A percentile compares a stretch with the other conserved stretches of the same genome.
Evolutionary conservation across 2,329 filamentous ascomycete species (phyloP).

Genomic region (Penicillium sp.): DNA sequence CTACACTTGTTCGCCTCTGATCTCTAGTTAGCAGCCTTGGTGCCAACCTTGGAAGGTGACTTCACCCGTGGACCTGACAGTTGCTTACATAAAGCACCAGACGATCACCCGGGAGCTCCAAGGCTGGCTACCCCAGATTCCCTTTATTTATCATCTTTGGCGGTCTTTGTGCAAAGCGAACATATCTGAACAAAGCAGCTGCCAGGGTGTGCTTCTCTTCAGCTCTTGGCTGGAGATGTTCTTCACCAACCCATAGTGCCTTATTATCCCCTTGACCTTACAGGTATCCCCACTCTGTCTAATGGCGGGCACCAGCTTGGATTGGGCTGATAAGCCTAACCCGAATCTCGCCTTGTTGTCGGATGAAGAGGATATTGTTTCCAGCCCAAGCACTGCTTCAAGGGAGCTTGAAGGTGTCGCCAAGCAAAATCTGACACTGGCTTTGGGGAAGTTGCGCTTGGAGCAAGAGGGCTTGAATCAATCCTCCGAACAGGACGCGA

Average conservation of each 20-base stretch:
- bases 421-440: slow-evolving; percentile 6
- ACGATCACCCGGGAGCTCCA: not conserved
- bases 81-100: not conserved
- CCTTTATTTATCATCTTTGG: not conserved
- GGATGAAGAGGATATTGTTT: slow-evolving; percentile 30
- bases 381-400: slow-evolving; percentile 26
- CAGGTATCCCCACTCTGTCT: slow-evolving; percentile 4
- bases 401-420: slow-evolving; percentile 10
- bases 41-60: too few species aligned
- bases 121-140: slow-evolving; percentile 5
- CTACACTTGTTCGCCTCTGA: too few species aligned
- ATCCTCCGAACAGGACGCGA: slow-evolving; percentile 7
- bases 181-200: not conserved
- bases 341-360: slow-evolving; percentile 24
- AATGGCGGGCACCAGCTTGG: slow-evolving; percentile 27
- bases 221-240: slow-evolving; percentile 3
- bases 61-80: not conserved
- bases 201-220: not conserved
- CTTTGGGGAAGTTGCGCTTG: slow-evolving; percentile 9
- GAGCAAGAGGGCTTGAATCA: slow-evolving; percentile 8
- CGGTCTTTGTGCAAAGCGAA: slow-evolving; percentile 1
- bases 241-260: not conserved
- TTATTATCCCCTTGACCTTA: not conserved
- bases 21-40: too few species aligned
- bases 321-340: slow-evolving; percentile 21